Base-by-base conservation (phyloP, 1,284 basidiomycete species). In the Marasmius tenuissimus region DNA sequence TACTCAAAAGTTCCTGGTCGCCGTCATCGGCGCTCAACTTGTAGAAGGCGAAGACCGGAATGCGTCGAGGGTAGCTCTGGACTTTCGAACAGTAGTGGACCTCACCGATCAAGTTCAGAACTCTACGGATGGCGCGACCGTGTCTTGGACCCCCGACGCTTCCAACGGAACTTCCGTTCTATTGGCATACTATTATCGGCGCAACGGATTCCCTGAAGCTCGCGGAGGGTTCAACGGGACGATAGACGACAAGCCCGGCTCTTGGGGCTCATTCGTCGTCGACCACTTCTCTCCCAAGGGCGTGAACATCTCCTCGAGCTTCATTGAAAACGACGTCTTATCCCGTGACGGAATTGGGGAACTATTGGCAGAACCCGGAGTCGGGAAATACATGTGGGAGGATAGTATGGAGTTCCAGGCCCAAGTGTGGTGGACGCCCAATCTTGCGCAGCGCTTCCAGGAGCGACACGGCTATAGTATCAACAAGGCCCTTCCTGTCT, bases 321-420 rank as follows among this genome's bases (percentile, higher is more conserved):
- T 67, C 22, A 65, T 67, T 35, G 52, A 65, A 40, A 58, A 61
- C 34, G 65, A 65, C 51, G 57, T 67, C 8, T 55, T 67, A 10
- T 52, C 64, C 4, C 58, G 57, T 35, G 47, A 63, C 10, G 49
- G 57, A 35, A 65, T 67, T 10, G 64, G 58, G 22, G 54, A 50
- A 4, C 47, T 65, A 59, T 51, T 63, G 7, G 53, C 58, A 2
- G 35, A 60, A 45, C 64, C 66, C 3, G 66, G 66, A 3, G 66
- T 67, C 6, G 66, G 66, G 34, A 61, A 61, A 35, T 67, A 67
- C 47, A 63, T 67, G 62, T 67, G 66, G 66, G 66, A 67, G 38
- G 66, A 67, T 51, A 63, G 61, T 14, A 65, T 67, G 66, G 66
- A 67, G 49, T 67, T 65, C 38, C 51, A 58, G 42, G 64, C 61